These are phyloP conservation scores for Huntiella savannae DNA, from an alignment of 2,329 filamentous ascomycete species.

Conservation along the genomic window DNA sequence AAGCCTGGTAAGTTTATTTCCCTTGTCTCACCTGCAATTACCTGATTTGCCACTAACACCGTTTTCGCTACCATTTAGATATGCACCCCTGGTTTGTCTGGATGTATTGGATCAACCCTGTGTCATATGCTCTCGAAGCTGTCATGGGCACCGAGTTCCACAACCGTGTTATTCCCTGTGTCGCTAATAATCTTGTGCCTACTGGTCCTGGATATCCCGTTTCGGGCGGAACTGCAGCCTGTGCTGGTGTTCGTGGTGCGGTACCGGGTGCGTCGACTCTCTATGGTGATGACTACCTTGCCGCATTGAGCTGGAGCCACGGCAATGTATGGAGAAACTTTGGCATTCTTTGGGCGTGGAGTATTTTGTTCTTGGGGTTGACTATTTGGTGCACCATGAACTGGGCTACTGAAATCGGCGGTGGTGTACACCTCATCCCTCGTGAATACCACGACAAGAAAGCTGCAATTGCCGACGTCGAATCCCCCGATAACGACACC, in stretches of 20 bases:
- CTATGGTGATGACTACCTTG: neutral
- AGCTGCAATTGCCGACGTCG: conserved; percentile 20
- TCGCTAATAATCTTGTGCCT: neutral
- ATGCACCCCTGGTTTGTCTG: conserved; percentile 47
- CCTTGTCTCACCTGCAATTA: neutral
- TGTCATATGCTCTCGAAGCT: conserved; percentile 18
- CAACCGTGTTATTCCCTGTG: neutral
- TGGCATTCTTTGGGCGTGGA: conserved; percentile 19
- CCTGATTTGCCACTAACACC: neutral
- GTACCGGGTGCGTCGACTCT: conserved; percentile 14
- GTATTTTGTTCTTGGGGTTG: conserved; percentile 15
- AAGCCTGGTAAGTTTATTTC: conserved; percentile 20
- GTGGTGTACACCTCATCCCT: conserved; percentile 39
- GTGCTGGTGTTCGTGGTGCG: conserved; percentile 7
- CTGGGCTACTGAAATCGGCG: conserved; percentile 35
- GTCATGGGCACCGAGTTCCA: neutral
- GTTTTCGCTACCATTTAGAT: conserved; percentile 15
- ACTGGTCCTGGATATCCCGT: neutral
- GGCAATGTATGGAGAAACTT: conserved; percentile 11
- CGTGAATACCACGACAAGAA: conserved; percentile 26
- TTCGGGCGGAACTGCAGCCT: neutral
- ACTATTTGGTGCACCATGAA: conserved; percentile 27
- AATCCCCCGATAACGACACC: conserved; percentile 19
- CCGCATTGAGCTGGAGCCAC: conserved; percentile 27
- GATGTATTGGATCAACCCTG: conserved; percentile 46